Evolutionary conservation across 345 rosid genomes (phyloP).

Genomic region (Punica granatum): DNA sequence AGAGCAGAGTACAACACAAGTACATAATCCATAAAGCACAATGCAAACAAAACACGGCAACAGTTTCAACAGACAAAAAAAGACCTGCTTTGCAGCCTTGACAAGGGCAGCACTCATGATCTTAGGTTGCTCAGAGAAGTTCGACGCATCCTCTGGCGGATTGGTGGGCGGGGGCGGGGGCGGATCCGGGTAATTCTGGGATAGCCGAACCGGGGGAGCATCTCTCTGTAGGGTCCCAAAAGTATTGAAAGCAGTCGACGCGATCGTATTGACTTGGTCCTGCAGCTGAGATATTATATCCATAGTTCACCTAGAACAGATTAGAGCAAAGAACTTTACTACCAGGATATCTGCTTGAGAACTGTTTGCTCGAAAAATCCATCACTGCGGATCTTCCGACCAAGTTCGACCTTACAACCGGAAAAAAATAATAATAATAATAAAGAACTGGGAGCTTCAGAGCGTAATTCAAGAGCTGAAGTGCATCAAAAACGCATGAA

Average conservation of each 20-base stretch:
- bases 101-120: constrained; percentile 72
- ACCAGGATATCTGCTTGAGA: background rate
- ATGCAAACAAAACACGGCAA: background rate
- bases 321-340: background rate
- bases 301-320: constrained; percentile 32
- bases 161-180: constrained; percentile 26
- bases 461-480: background rate
- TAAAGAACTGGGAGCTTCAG: background rate
- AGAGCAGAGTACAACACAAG: background rate
- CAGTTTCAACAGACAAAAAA: background rate
- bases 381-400: background rate
- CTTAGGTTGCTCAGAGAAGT: constrained; percentile 65
- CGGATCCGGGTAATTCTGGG: constrained; percentile 75
- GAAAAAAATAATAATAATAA: too few relatives aligned
- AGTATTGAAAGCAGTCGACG: constrained; percentile 71
- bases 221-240: constrained; percentile 77
- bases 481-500: background rate
- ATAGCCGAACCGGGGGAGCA: constrained; percentile 74
- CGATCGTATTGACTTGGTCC: constrained; percentile 75
- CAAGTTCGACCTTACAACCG: background rate
- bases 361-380: background rate
- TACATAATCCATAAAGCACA: background rate
- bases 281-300: constrained; percentile 91
- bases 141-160: constrained; percentile 38
- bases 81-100: constrained; percentile 90